Evolutionary conservation across 345 rosid species (phyloP), one percentile per base, ranked within the genome.

Genomic region (Eucalyptus regnans): DNA sequence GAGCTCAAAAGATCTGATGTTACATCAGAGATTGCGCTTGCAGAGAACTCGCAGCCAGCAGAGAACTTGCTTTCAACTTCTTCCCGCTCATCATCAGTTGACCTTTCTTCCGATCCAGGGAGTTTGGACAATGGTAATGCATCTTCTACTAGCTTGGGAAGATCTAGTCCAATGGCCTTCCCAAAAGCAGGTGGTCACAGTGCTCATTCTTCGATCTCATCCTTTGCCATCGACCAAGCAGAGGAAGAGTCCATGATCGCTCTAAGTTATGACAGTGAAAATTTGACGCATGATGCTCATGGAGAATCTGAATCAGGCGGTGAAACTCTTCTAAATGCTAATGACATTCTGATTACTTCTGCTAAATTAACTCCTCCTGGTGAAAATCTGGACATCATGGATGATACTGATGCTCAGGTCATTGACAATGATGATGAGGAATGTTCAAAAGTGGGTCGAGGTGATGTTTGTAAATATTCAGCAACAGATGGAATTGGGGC

Each of bases 61-160:
- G 93, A 92, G 91, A 89, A 86, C 88, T 66, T 43, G 22, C 89
- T 90, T 85, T 92, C 86, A 33, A 89, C 80, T 85, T 93, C 93
- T 37, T 91, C 95, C 83, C 43, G 87, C 89, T 93, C 90, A 12
- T 93, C 96, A 79, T 96, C 94, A 86, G 68, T 92, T 86, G 94
- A 94, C 89, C 90, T 94, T 50, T 92, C 94, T 56, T 91, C 92
- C 64, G 94, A 92, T 89, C 87, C 84, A 22, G 95, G 91, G 50
- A 93, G 92, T 91, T 91, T 92, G 18, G 93, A 88, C 86, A 93
- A 93, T 31, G 93, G 90, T 49, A 89, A 86, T 91, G 88, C 91
- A 90, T 91, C 91, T 86, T 14, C 46, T 7, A 89, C 89, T 50
- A 89, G 86, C 85, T 90, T 93, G 71, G 88, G 90, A 58, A 89